A percentile compares a stretch with the other conserved stretches of the same genome.
These are phyloP conservation scores for Pilaira anomala DNA, from an alignment of 192 early-diverging fungal genomes.

Conservation along the genomic window DNA sequence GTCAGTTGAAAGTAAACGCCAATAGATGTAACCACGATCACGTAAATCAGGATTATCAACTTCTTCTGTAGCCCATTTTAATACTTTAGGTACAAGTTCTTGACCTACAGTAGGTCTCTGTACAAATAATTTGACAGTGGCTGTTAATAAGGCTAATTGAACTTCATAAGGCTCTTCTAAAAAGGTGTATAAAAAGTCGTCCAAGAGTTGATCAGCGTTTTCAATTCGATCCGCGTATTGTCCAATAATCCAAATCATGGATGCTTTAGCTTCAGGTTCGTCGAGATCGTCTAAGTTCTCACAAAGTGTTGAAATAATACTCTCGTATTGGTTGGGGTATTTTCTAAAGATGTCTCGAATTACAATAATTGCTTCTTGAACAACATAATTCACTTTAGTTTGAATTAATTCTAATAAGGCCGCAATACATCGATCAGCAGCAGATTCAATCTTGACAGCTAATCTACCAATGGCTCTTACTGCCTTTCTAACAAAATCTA, in stretches of 20 bases:
- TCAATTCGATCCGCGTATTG: conserved; percentile 98
- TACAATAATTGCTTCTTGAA: conserved; percentile 97
- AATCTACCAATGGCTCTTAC: conserved; percentile 95
- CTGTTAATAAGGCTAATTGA: conserved; percentile 90
- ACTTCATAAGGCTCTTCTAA: conserved; percentile 89
- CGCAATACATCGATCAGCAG: conserved; percentile 84
- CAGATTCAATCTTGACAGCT: conserved; percentile 90
- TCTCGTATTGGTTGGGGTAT: conserved; percentile 96
- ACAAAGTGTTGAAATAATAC: conserved; percentile 87
- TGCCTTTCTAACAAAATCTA: conserved; percentile 97
- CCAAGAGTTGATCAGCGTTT: conserved; percentile 88
- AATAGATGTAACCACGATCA: conserved; percentile 97
- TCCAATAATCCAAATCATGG: conserved; percentile 99
- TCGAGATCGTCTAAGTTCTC: conserved; percentile 95
- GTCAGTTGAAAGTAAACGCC: conserved; percentile 93
- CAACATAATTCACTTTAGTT: conserved; percentile 97
- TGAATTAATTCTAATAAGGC: conserved; percentile 87
- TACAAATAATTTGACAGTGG: conserved; percentile 94
- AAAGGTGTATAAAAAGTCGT: conserved; percentile 84
- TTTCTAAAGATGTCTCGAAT: conserved; percentile 98
- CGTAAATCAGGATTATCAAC: conserved; percentile 96
- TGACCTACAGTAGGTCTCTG: conserved; percentile 89
- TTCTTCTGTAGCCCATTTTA: conserved; percentile 93
- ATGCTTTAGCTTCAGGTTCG: conserved; percentile 95
- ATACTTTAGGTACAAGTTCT: conserved; percentile 88